Base-by-base conservation (phyloP, 1,284 basidiomycete genomes). In the Leccinum ponderosum region DNA sequence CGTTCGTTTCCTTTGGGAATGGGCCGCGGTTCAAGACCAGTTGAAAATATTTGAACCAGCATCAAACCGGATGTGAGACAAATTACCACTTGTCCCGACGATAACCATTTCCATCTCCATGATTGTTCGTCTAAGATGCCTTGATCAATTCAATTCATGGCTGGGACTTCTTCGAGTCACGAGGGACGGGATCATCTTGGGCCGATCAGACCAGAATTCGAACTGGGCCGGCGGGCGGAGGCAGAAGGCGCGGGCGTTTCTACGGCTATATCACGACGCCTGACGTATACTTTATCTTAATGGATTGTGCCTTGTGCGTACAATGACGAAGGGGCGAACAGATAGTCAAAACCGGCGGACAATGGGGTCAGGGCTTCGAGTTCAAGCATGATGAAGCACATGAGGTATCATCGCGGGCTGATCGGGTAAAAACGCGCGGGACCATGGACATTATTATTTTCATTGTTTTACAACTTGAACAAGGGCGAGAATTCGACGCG, bases 341-440 rank as follows among this genome's bases (percentile, higher is more conserved):
- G 2, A 44, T 29, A 5, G 39, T 64, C 68, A 54, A 70, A 70
- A 65, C n/a, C 47, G 62, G 69, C 69, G 53, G 62, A 69, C 66
- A 71, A 71, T 68, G 65, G 60, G 12, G 42, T 37, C 22, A 54
- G 15, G 14, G 15, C 12, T 50, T n/a, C 14, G 20, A 25, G 22
- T 55, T 66, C 44, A 60, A 29, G 53, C 9, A 60, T 53, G 6
- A 57, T 48, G 29, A 47, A 56, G 64, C 33, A 63, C 37, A 56
- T 60, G 66, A 67, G 64, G 20, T 12, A 47, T 55, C 63, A 57
- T 29, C 57, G 65, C 57, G 20, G 39, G 42, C 33, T 14, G 44
- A 22, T 54, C 51, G 54, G 20, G 39, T 39, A 37, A 62, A 52
- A 55, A 42, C 17, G 42, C 55, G 22, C 54, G 64, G 52, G 20